phyloP scores from a whole-genome alignment of 257 asterid genomes.

The Oldenlandia corymbosa region DNA sequence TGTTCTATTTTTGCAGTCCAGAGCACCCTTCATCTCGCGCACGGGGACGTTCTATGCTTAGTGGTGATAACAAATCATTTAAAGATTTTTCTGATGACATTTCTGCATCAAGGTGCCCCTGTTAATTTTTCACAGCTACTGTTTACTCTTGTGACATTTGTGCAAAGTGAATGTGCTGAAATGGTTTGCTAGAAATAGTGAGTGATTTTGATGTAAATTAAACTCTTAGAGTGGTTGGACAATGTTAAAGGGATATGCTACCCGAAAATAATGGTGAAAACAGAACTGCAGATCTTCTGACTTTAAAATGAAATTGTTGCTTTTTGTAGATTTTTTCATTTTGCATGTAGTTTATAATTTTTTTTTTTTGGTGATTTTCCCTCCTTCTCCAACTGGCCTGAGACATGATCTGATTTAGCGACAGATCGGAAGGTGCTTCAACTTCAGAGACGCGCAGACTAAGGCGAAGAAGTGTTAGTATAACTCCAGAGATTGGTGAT shows the following conservation, averaged over 20 bases:
- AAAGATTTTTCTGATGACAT: slow-evolving; percentile 50
- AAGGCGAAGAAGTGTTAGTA: slow-evolving; percentile 93
- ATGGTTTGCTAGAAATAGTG: not conserved
- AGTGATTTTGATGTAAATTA: not conserved
- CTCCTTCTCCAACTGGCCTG: slow-evolving; percentile 5
- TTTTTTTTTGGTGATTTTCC: not conserved
- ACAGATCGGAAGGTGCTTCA: slow-evolving; percentile 90
- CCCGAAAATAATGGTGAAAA: not conserved
- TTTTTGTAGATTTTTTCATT: too few species aligned
- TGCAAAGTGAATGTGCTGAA: not conserved
- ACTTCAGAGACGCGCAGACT: slow-evolving; percentile 69
- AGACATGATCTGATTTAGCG: slow-evolving; percentile 9
- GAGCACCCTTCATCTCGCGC: slow-evolving; percentile 80
- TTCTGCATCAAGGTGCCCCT: slow-evolving; percentile 58
- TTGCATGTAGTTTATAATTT: too few species aligned
- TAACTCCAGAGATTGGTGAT: slow-evolving; percentile 97
- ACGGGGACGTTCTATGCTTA: slow-evolving; percentile 81
- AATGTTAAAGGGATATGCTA: not conserved
- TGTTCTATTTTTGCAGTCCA: slow-evolving; percentile 50
- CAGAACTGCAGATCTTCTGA: not conserved
- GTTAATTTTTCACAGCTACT: slow-evolving; percentile 4
- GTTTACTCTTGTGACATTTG: not conserved
- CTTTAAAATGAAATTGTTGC: not conserved
- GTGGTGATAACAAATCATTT: slow-evolving; percentile 63
- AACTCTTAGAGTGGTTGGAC: not conserved